Base-by-base conservation (phyloP, 1,284 basidiomycete species). In the Calocybe gambosa region DNA sequence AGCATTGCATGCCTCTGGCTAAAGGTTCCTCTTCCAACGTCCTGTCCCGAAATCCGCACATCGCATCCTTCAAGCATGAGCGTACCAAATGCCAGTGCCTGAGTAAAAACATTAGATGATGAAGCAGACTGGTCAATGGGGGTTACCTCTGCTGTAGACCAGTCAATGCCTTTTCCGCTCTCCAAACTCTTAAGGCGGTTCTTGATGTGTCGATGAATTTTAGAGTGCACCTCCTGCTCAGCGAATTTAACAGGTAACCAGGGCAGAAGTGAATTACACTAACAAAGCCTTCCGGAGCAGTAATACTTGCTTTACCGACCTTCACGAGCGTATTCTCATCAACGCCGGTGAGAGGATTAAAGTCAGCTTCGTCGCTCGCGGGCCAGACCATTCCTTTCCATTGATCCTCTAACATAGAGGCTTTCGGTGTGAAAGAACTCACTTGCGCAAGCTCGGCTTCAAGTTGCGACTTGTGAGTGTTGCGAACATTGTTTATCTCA, bases 1-100 rank as follows among this genome's bases (percentile, higher is more conserved):
- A 93, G 68, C 88, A 93, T 92, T 0, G 89, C 91, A 64, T 95
- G 92, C 20, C 91, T 74, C 53, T 94, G 90, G 53, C 88, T 91
- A 65, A 94, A 94, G 2, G 89, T 94, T 1, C 91, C 91, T 31
- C 91, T 65, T 0, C 91, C 92, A 0, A 92, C 89, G 59, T 94
- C 92, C 62, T 95, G 91, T 2, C 92, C 91, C 6, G 88, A 90
- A 35, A 94, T 87, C 12, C 91, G 77, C 12, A 94, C 75, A 59
- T 93, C 84, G 51, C 71, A 78, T 1, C 88, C 89, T 47, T 90
- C 85, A 8, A 77, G 64, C 78, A 94, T 77, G 31, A 93, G 70
- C 0, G 87, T 80, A 0, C 92, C 92, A 57, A 92, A 90, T 0
- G 90, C 91, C 65, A 93, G 68, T 0, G 89, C 85, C 80, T 85